Evolutionary conservation across 1,139 yeast species (phyloP), one percentile per base, ranked within the genome.

Genomic region (Magnusiomyces tetraspermus): DNA sequence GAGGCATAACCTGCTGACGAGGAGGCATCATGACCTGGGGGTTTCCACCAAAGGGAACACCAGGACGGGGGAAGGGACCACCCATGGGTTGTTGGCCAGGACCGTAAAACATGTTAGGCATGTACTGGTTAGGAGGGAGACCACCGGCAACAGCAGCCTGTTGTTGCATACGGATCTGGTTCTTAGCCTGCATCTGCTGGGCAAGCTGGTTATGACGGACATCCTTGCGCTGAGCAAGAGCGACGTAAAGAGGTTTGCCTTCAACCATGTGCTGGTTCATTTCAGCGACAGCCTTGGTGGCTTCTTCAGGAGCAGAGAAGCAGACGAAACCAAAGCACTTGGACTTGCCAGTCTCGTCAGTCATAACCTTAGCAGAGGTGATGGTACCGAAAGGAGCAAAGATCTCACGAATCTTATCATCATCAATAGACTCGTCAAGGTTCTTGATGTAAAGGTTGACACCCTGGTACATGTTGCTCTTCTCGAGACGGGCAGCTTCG

Each of bases 271-370:
- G 86, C 77, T 90, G 97, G 82, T 90, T 89, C 96, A 92, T 90
- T 78, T 92, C 98, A 65, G 94, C 81, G 71, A 90, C 89, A 61
- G 99, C 99, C 78, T 89, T 89, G 66, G 96, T 87, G 63, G 99
- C 98, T 79, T 92, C 98, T 74, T 92, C 98, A 67, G 97, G 97
- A 60, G 95, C 76, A 55, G 96, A 83, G 85, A 85, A 94, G 76
- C 98, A 89, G 65, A 92, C 99, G 71, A 92, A 92, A 68, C 98
- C 98, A 71, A 92, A 92, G 63, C 98, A 97, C 79, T 87, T 90
- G 60, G 97, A 88, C 76, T 88, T 89, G 63, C 96, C 97, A 59
- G 81, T 73, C 66, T 90, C 97, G 70, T 88, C 96, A 67, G 85
- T 82, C 97, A 92, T 90, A 62, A 92, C 95, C 77, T 87, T 89